Conservation (phyloP, 2,329 filamentous ascomycete genomes). For the Beauveria sp. region DNA sequence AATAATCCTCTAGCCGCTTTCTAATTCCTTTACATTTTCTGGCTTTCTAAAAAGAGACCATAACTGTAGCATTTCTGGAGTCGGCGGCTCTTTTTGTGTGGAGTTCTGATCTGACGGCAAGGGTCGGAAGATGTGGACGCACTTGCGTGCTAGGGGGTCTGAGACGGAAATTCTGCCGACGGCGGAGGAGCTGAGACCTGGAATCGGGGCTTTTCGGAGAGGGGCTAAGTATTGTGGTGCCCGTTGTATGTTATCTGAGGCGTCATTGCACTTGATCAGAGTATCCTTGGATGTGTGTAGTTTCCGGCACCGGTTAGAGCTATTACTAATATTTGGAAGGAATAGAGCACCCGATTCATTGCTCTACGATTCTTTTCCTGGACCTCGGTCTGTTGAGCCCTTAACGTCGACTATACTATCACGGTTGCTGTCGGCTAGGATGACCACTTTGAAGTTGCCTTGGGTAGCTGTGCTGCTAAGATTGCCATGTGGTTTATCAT, state of each 20-base stretch:
- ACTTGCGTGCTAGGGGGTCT: neutral
- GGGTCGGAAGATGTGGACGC: neutral
- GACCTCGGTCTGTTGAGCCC: neutral
- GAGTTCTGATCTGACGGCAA: too few relatives aligned
- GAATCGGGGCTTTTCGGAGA: neutral
- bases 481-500: too few relatives aligned
- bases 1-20: neutral
- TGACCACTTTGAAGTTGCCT: neutral
- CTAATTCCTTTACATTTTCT: neutral
- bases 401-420: neutral
- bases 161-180: neutral
- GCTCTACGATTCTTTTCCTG: neutral
- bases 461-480: too few relatives aligned
- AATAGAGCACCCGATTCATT: neutral
- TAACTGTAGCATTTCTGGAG: too few relatives aligned
- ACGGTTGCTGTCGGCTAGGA: neutral
- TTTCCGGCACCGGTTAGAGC: neutral
- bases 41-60: too few relatives aligned
- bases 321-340: neutral
- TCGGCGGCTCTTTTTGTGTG: too few relatives aligned
- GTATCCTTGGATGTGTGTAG: neutral
- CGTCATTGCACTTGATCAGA: neutral
- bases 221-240: neutral
- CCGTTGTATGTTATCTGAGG: neutral
- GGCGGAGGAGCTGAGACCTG: neutral